Evolutionary conservation across 2,329 filamentous ascomycete species (phyloP).

Genomic region (Lecanicillium sp.): DNA sequence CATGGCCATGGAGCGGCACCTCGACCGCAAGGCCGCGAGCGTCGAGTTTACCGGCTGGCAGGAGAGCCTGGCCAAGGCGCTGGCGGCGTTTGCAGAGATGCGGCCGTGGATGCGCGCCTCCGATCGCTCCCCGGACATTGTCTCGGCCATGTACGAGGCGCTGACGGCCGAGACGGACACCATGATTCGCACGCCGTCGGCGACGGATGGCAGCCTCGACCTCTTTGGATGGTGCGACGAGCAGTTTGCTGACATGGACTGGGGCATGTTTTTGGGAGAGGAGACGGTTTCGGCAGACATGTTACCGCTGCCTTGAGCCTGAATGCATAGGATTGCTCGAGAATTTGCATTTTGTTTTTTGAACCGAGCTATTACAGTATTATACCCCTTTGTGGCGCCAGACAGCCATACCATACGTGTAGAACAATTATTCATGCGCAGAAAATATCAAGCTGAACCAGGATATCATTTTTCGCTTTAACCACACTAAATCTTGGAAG

Average conservation of each 20-base stretch:
- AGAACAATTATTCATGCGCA: no score
- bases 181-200: slow-evolving; percentile 15
- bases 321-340: no score
- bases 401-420: no score
- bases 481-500: no score
- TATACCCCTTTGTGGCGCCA: no score
- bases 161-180: slow-evolving; percentile 14
- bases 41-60: slow-evolving; percentile 13
- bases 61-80: slow-evolving; percentile 16
- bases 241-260: slow-evolving; percentile 19
- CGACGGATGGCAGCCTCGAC: slow-evolving; percentile 16
- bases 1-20: slow-evolving; percentile 18
- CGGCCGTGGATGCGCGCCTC: slow-evolving; percentile 19
- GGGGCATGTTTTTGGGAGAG: slow-evolving; percentile 17
- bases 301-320: slow-evolving; percentile 4
- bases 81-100: slow-evolving; percentile 19
- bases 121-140: slow-evolving; percentile 18
- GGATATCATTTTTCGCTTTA: no score
- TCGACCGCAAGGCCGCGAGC: slow-evolving; percentile 6
- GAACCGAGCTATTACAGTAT: no score
- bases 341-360: no score
- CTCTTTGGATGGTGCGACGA: slow-evolving; percentile 20
- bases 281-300: slow-evolving; percentile 9
- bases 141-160: slow-evolving; percentile 19
- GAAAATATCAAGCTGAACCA: no score